Percentiles rank a stretch among this genome's conserved stretches.
Conservation (phyloP, 306 rosid species). For the Rosa multiflora region DNA sequence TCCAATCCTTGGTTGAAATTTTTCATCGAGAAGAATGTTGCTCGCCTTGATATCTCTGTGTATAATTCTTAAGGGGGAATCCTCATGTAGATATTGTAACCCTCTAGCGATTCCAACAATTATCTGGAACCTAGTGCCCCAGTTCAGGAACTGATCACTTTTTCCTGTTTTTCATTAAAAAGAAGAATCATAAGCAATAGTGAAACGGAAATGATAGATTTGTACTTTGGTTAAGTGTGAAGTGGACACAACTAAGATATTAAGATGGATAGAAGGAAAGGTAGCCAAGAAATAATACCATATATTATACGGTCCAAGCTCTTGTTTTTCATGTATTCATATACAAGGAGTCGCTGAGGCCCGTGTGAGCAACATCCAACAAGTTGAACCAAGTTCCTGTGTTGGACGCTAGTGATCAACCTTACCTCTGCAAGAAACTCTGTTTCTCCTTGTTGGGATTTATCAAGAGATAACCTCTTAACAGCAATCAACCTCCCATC, state of each 20-base stretch:
- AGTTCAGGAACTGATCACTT: slow-evolving; percentile 53
- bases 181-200: slow-evolving; percentile 11
- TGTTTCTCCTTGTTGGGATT: slow-evolving; percentile 81
- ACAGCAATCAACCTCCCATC: slow-evolving; percentile 72
- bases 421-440: slow-evolving; percentile 88
- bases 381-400: slow-evolving; percentile 81
- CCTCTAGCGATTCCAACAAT: slow-evolving; percentile 84
- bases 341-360: slow-evolving; percentile 76
- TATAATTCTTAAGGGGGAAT: slow-evolving; percentile 80
- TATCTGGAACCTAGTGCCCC: slow-evolving; percentile 73
- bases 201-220: not conserved
- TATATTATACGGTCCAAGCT: slow-evolving; percentile 70
- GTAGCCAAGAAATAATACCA: slow-evolving; percentile 42
- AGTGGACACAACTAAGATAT: not conserved
- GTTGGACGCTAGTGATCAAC: slow-evolving; percentile 85
- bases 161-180: slow-evolving; percentile 40
- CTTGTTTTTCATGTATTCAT: slow-evolving; percentile 78
- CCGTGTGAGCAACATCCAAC: slow-evolving; percentile 87
- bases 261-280: not conserved
- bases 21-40: slow-evolving; percentile 88
- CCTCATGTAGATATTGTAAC: slow-evolving; percentile 87
- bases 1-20: slow-evolving; percentile 82
- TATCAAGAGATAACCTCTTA: slow-evolving; percentile 71
- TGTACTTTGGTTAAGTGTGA: not conserved
- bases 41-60: slow-evolving; percentile 95